Evolutionary conservation across 2,329 filamentous ascomycete species (phyloP).

Genomic region (Cercospora nicotianae): DNA sequence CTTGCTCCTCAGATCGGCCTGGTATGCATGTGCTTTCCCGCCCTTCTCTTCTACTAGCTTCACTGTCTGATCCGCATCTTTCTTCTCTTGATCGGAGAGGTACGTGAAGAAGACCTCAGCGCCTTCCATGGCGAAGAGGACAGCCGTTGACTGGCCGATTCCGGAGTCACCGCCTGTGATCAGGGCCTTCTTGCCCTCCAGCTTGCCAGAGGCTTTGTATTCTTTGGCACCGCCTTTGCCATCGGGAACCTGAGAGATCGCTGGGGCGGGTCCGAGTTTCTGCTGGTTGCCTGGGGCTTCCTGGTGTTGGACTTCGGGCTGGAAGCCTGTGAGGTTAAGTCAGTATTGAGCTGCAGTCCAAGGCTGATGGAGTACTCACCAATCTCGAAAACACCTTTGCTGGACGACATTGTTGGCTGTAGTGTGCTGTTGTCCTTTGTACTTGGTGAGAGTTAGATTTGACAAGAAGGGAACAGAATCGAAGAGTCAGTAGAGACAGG

Average conservation of each 20-base stretch:
- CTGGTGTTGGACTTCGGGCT: slow-evolving; percentile 50
- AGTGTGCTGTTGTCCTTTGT: background rate
- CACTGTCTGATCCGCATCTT: slow-evolving; percentile 74
- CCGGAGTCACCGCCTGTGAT: slow-evolving; percentile 81
- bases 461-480: background rate
- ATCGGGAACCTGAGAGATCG: slow-evolving; percentile 66
- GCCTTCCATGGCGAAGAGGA: slow-evolving; percentile 79
- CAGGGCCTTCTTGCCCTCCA: slow-evolving; percentile 71
- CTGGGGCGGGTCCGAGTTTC: slow-evolving; percentile 59
- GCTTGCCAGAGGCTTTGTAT: slow-evolving; percentile 75
- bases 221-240: slow-evolving; percentile 66
- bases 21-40: slow-evolving; percentile 62
- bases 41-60: slow-evolving; percentile 67
- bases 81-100: slow-evolving; percentile 67
- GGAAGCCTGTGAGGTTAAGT: slow-evolving; percentile 8
- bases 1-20: slow-evolving; percentile 64
- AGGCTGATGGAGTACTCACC: slow-evolving; percentile 14
- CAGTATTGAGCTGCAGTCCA: background rate
- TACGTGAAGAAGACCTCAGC: slow-evolving; percentile 73
- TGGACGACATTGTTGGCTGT: slow-evolving; percentile 31
- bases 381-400: slow-evolving; percentile 33
- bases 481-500: background rate
- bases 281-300: slow-evolving; percentile 55
- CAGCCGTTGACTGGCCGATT: slow-evolving; percentile 72
- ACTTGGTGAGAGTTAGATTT: background rate